A percentile compares a stretch with the other conserved stretches of the same genome.
Conservation (phyloP, 768 basidiomycete species). For the Obba rivulosa region DNA sequence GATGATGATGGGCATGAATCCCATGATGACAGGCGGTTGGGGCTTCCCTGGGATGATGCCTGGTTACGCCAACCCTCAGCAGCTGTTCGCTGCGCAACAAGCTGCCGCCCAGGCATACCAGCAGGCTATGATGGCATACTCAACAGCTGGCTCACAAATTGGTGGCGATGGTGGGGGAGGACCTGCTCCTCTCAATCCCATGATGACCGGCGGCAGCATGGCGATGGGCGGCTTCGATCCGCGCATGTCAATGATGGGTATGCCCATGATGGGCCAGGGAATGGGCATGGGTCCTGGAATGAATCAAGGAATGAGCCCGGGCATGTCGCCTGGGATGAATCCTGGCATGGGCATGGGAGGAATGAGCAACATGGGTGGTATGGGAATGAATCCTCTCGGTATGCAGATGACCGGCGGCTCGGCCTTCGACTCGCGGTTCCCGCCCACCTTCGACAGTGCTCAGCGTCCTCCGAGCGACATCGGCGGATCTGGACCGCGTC, state of each 20-base stretch:
- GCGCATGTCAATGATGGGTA: constrained; percentile 78
- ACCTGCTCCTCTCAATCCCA: constrained; percentile 40
- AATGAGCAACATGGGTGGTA: constrained; percentile 10
- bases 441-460: constrained; percentile 26
- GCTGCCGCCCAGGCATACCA: constrained; percentile 84
- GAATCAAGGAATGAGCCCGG: constrained; percentile 38
- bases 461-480: constrained; percentile 6
- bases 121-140: constrained; percentile 83
- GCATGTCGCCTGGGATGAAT: constrained; percentile 11
- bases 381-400: constrained; percentile 24
- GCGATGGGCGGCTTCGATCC: constrained; percentile 49
- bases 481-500: constrained; percentile 4
- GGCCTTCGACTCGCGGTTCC: constrained; percentile 53
- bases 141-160: constrained; percentile 65
- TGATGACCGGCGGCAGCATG: constrained; percentile 54
- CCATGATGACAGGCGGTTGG: constrained; percentile 56
- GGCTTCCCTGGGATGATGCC: constrained; percentile 51
- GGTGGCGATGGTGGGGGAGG: constrained; percentile 52
- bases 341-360: constrained; percentile 15
- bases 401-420: constrained; percentile 64
- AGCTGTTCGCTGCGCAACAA: constrained; percentile 83
- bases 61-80: constrained; percentile 51
- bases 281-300: constrained; percentile 46
- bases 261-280: constrained; percentile 59
- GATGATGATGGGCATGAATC: constrained; percentile 56